These are phyloP conservation scores for Thielaviopsis musarum DNA, from an alignment of 2,329 filamentous ascomycete genomes.

Conservation along the genomic window DNA sequence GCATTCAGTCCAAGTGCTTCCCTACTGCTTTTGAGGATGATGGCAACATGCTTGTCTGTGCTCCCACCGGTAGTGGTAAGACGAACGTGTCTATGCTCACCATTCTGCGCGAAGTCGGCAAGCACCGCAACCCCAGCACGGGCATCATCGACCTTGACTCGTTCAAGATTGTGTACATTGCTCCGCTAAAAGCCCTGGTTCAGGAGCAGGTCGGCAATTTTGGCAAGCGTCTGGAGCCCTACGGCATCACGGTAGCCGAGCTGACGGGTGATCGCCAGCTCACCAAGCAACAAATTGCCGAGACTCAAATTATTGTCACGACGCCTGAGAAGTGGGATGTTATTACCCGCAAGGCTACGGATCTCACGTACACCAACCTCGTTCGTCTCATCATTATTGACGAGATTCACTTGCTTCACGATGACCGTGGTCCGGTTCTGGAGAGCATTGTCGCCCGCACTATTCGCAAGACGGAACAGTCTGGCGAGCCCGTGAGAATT, in stretches of 20 bases:
- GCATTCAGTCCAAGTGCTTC: conserved; percentile 88
- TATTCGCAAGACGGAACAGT: conserved; percentile 84
- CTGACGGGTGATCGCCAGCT: conserved; percentile 94
- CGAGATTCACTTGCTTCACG: conserved; percentile 93
- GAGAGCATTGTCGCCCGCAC: conserved; percentile 95
- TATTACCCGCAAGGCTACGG: conserved; percentile 92
- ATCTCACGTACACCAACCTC: conserved; percentile 93
- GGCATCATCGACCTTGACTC: conserved; percentile 92
- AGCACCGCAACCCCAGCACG: conserved; percentile 73
- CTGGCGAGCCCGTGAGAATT: conserved; percentile 79
- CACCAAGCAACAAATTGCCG: conserved; percentile 94
- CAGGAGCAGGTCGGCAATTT: conserved; percentile 98
- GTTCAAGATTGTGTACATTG: conserved; percentile 98
- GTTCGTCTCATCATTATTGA: conserved; percentile 93
- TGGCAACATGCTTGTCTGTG: conserved; percentile 95
- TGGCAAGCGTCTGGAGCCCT: conserved; percentile 74
- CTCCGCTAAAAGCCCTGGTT: conserved; percentile 84
- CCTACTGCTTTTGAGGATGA: conserved; percentile 83
- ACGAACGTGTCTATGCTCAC: conserved; percentile 97
- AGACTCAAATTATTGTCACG: conserved; percentile 95
- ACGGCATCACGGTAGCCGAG: conserved; percentile 86
- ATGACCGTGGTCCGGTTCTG: conserved; percentile 88
- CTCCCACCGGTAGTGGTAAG: conserved; percentile 92
- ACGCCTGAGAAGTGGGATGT: conserved; percentile 99
- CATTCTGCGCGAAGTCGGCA: conserved; percentile 90